These are phyloP conservation scores for Beauveria pseudobassiana DNA, from an alignment of 2,329 filamentous ascomycete species.

Conservation along the genomic window DNA sequence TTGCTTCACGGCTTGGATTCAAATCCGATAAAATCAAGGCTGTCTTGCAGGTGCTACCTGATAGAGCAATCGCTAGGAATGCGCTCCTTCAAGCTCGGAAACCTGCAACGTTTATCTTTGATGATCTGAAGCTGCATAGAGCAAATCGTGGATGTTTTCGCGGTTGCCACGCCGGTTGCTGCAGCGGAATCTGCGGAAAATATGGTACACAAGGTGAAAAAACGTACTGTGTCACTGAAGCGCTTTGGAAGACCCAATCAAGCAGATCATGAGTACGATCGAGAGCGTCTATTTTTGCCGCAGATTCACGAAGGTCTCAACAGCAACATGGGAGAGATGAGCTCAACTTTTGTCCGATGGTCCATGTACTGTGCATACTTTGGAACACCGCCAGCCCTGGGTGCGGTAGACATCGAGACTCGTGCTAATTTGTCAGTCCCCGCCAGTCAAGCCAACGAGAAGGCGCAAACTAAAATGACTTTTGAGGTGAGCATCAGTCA, in stretches of 20 bases:
- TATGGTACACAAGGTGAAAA: not conserved
- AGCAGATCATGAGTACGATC: not conserved
- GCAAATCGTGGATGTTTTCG: not conserved
- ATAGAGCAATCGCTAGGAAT: no score
- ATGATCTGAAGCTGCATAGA: no score
- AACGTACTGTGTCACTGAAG: not conserved
- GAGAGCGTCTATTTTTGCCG: not conserved
- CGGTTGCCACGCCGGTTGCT: not conserved
- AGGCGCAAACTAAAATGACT: no score
- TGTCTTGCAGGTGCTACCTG: no score
- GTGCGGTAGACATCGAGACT: no score
- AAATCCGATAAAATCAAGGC: no score
- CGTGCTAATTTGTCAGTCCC: no score
- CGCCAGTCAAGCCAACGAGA: no score
- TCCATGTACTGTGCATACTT: slow-evolving; percentile 1
- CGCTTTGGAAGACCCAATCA: not conserved
- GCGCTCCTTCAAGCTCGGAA: no score
- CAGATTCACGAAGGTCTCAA: not conserved
- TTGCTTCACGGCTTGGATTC: no score
- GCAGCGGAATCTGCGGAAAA: not conserved
- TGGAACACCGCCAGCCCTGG: not conserved
- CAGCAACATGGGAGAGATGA: not conserved
- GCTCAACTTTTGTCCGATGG: not conserved
- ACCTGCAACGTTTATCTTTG: no score
- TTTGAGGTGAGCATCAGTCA: no score